phyloP scores from a whole-genome alignment of 2,329 filamentous ascomycete genomes.

The Plenodomus lindquistii region DNA sequence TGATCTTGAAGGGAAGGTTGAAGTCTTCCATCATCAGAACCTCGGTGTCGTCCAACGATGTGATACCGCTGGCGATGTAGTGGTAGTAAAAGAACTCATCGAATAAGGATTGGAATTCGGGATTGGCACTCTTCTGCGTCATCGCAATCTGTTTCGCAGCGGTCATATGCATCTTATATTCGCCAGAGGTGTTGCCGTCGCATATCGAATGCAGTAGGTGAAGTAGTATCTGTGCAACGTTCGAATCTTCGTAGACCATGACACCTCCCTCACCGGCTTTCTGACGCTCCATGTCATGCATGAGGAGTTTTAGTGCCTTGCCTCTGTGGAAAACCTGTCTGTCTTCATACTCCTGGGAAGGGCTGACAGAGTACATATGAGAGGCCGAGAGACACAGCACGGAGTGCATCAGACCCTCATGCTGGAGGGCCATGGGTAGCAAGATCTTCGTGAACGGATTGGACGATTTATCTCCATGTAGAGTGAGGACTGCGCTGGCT shows the following conservation, averaged over 20 bases:
- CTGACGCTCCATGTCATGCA: constrained; percentile 46
- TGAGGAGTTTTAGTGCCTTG: constrained; percentile 55
- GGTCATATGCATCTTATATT: constrained; percentile 79
- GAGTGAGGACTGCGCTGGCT: constrained; percentile 78
- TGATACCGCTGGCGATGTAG: constrained; percentile 62
- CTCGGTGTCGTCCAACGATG: constrained; percentile 57
- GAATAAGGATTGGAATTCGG: constrained; percentile 72
- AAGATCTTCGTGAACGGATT: constrained; percentile 88
- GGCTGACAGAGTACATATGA: constrained; percentile 63
- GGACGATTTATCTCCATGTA: constrained; percentile 72
- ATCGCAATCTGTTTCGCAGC: constrained; percentile 73
- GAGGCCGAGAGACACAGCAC: constrained; percentile 81
- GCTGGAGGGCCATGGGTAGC: constrained; percentile 76
- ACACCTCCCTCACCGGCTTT: constrained; percentile 42
- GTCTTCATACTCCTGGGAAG: constrained; percentile 55
- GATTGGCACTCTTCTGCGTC: constrained; percentile 62
- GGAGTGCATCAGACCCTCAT: constrained; percentile 87
- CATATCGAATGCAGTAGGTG: constrained; percentile 65
- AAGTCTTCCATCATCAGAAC: constrained; percentile 59
- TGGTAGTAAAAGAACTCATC: constrained; percentile 85
- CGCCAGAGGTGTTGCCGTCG: constrained; percentile 64
- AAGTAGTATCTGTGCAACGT: constrained; percentile 63
- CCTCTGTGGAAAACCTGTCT: constrained; percentile 51
- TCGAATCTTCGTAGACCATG: constrained; percentile 57
- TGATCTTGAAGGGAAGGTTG: constrained; percentile 59